Evolutionary conservation across 305 asterid genomes (phyloP), one percentile per base, ranked within the genome.

Genomic region (Fraxinus platypoda): DNA sequence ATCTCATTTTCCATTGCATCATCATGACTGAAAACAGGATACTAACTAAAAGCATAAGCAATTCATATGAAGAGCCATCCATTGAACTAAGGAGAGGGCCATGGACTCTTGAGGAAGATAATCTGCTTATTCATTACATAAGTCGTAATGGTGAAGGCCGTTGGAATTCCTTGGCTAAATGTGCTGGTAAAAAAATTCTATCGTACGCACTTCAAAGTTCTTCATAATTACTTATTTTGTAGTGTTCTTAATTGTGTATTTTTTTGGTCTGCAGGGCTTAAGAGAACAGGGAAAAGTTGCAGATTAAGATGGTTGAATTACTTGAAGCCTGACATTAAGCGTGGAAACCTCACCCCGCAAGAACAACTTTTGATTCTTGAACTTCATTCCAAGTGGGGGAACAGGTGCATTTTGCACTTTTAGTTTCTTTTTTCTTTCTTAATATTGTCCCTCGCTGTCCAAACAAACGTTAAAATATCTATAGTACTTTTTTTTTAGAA

Each of bases 271-370:
- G 15, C 90, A 95, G 99, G 98, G 82, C 91, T 95, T 30, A 95
- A 90, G 76, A 90, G 99, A 80, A 94, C 98, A 25, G 99, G 99
- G 75, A 96, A 96, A 74, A 96, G 99, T 68, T 95, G 99, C 88
- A 93, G 99, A 80, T 46, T 95, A 80, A 91, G 99, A 77, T 95
- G 99, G 99, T 75, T 96, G 84, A 96, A 96, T 85, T 96, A 96
- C 82, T 85, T 96, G 75, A 93, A 93, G 81, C 99, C 98, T 13
- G 98, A 96, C 76, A 87, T 91, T 64, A 92, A 91, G 75, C 89
- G 98, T 28, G 98, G 99, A 78, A 94, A 96, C 41, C 87, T 96
- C 33, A 90, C 89, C 81, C 98, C 95, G 35, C 93, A 89, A 62
- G 99, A 96, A 70, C 98, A 96, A 81, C 87, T 96, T 71, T 26